phyloP scores from a whole-genome alignment of 2,329 filamentous ascomycete genomes.

The Epichloe sylvatica region DNA sequence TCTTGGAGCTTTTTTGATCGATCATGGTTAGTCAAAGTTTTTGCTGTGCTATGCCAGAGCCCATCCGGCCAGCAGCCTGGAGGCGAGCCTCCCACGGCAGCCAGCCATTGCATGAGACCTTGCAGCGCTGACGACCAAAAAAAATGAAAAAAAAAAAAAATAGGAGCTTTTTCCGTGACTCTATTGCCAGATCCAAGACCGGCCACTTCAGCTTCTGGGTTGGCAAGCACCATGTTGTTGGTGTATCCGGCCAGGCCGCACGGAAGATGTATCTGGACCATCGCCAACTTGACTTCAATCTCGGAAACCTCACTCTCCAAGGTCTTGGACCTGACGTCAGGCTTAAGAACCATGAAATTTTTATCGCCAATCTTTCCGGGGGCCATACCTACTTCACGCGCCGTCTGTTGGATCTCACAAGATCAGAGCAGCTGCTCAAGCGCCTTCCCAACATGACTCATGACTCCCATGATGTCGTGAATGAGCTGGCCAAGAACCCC shows the following conservation, averaged over 20 bases:
- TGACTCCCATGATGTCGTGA: neutral
- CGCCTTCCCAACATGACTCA: neutral
- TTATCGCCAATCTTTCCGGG: neutral
- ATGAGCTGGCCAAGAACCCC: neutral
- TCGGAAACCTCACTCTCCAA: neutral
- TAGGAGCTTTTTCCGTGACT: neutral
- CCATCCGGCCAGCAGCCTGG: too few species aligned
- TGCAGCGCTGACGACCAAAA: neutral
- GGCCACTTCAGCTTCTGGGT: constrained; percentile 8
- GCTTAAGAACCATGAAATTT: neutral
- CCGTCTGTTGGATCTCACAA: constrained; percentile 1
- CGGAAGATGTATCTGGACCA: constrained; percentile 7
- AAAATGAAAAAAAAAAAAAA: too few species aligned
- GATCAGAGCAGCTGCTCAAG: constrained; percentile 1
- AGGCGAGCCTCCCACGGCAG: too few species aligned
- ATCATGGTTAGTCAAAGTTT: neutral
- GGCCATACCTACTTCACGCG: constrained; percentile 4
- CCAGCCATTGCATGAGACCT: too few species aligned
- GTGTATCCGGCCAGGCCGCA: constrained; percentile 4
- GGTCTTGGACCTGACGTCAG: neutral
- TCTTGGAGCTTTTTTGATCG: neutral
- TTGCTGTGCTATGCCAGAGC: too few species aligned
- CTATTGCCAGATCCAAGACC: neutral
- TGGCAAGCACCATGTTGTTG: constrained; percentile 7
- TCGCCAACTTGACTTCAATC: neutral